These are phyloP conservation scores for Juncus effusus DNA, from an alignment of 176 grass and related monocot species.

Conservation along the genomic window DNA sequence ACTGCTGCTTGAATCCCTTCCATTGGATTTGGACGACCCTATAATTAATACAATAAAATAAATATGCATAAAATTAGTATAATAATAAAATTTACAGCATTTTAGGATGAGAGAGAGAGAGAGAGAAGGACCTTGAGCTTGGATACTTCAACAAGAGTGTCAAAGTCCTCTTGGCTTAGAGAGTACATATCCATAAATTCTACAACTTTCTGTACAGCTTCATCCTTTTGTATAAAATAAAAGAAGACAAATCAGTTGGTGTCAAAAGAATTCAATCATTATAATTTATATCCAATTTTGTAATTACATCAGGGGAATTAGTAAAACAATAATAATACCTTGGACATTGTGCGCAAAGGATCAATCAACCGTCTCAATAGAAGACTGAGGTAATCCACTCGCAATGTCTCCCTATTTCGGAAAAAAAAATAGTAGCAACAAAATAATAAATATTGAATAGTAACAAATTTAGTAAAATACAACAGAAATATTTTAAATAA, in stretches of 20 bases:
- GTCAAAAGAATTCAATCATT: neutral
- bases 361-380: conserved; percentile 67
- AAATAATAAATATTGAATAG: no score
- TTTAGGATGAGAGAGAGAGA: neutral
- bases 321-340: conserved; percentile 43
- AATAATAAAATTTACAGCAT: neutral
- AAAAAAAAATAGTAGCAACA: neutral
- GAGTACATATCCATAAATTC: conserved; percentile 97
- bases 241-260: conserved; percentile 14
- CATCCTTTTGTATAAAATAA: conserved; percentile 47
- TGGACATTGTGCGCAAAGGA: conserved; percentile 61
- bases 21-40: conserved; percentile 86
- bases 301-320: conserved; percentile 9
- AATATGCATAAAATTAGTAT: neutral
- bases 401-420: conserved; percentile 65
- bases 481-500: neutral
- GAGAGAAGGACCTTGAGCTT: conserved; percentile 70
- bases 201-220: conserved; percentile 79
- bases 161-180: conserved; percentile 92
- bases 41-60: conserved; percentile 16
- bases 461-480: no score
- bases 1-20: conserved; percentile 85
- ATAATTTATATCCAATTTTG: neutral
- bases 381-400: conserved; percentile 79
- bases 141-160: conserved; percentile 87